Evolutionary conservation across 805 yeast species (phyloP).

Genomic region (Saturnispora quitensis): DNA sequence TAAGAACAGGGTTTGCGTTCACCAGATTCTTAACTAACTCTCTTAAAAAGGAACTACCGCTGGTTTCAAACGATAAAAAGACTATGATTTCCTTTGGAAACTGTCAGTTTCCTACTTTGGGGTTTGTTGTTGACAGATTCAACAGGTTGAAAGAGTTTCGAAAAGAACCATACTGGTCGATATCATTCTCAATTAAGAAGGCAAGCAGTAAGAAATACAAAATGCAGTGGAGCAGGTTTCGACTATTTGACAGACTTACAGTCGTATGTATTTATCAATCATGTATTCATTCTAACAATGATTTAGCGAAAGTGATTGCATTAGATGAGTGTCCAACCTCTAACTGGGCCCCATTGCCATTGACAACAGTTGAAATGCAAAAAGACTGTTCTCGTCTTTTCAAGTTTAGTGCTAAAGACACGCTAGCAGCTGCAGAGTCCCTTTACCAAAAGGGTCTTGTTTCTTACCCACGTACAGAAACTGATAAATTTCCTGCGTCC

Average conservation of each 20-base stretch:
- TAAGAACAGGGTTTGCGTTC: conserved; percentile 82
- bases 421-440: conserved; percentile 73
- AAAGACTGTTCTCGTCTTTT: conserved; percentile 71
- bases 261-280: conserved; percentile 58
- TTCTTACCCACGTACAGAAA: conserved; percentile 96
- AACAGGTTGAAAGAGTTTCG: conserved; percentile 61
- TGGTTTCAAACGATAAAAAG: conserved; percentile 11
- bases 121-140: conserved; percentile 90
- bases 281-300: conserved; percentile 40
- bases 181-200: conserved; percentile 45
- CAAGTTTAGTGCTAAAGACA: conserved; percentile 69
- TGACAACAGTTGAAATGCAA: conserved; percentile 91
- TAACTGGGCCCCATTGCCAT: conserved; percentile 77
- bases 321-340: conserved; percentile 55
- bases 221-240: conserved; percentile 66
- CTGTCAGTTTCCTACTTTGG: conserved; percentile 95
- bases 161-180: conserved; percentile 74
- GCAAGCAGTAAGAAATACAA: conserved; percentile 28
- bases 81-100: conserved; percentile 66
- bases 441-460: conserved; percentile 79
- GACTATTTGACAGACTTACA: conserved; percentile 62
- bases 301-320: conserved; percentile 41
- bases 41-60: conserved; percentile 29
- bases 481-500: conserved; percentile 70
- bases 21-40: conserved; percentile 68